A percentile compares a stretch with the other conserved stretches of the same genome.
Conservation (phyloP, 352 stramenopile species). For the Globisporangium sylvaticum region DNA sequence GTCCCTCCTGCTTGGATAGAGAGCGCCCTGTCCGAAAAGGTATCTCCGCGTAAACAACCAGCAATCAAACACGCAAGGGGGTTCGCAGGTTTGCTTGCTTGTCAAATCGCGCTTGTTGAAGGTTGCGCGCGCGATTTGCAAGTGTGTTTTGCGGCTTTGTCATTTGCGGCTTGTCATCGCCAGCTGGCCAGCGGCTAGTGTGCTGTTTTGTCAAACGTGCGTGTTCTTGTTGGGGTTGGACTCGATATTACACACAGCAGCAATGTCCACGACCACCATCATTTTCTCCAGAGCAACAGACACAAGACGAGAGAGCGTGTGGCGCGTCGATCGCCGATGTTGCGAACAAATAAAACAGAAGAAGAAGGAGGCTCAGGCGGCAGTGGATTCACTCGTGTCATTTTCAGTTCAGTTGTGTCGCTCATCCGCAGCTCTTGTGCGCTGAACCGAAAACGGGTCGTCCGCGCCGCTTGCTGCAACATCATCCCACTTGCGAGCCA, state of each 20-base stretch:
- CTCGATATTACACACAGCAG: background rate
- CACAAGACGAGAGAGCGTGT: background rate
- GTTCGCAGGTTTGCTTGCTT: background rate
- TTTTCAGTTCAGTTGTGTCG: constrained; percentile 1
- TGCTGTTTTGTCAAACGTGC: background rate
- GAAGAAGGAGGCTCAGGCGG: background rate
- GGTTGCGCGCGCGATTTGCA: background rate
- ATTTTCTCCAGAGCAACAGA: background rate
- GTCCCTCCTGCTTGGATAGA: background rate
- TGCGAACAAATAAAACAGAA: background rate
- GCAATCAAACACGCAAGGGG: background rate
- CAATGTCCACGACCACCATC: background rate
- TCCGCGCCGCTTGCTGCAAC: background rate
- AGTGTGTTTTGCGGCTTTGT: background rate
- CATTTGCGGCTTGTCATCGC: background rate
- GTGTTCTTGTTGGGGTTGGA: background rate
- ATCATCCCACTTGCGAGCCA: background rate
- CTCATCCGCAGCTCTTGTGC: background rate
- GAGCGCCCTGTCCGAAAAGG: background rate
- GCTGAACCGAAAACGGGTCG: constrained; percentile 2
- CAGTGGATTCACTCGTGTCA: background rate
- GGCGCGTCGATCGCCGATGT: constrained; percentile 3
- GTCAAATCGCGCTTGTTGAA: background rate
- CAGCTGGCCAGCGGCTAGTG: background rate
- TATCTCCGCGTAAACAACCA: background rate